phyloP scores from a whole-genome alignment of 2,329 filamentous ascomycete genomes.

The Simplicillium aogashimaense region DNA sequence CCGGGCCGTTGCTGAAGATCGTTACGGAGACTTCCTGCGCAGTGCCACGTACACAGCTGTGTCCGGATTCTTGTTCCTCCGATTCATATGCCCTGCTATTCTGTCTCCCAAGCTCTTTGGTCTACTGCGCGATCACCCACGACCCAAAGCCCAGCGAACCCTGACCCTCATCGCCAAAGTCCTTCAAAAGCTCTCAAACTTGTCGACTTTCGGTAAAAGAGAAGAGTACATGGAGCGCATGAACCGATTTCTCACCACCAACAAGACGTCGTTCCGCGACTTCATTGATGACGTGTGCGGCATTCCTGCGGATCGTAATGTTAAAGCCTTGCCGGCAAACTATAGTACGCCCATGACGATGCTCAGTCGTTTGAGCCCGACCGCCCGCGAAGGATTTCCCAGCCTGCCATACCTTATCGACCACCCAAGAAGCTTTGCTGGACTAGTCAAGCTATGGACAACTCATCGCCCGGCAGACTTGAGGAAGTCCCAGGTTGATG shows the following conservation, averaged over 20 bases:
- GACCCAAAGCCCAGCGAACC: conserved; percentile 72
- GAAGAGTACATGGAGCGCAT: conserved; percentile 99
- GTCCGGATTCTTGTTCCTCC: conserved; percentile 85
- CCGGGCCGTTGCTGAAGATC: conserved; percentile 82
- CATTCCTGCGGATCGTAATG: conserved; percentile 62
- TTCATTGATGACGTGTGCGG: conserved; percentile 83
- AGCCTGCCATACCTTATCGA: conserved; percentile 91
- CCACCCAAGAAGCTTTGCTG: conserved; percentile 73
- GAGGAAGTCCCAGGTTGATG: conserved; percentile 24
- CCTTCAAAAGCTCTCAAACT: conserved; percentile 80
- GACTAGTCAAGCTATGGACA: conserved; percentile 72
- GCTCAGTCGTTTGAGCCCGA: conserved; percentile 67
- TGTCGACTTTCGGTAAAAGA: conserved; percentile 86
- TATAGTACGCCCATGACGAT: conserved; percentile 94
- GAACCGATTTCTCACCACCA: conserved; percentile 73
- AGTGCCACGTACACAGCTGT: conserved; percentile 90
- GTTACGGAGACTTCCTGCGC: conserved; percentile 84
- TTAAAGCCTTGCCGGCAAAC: conserved; percentile 61
- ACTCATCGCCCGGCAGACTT: conserved; percentile 38
- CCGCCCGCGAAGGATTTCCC: conserved; percentile 83
- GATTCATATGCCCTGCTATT: conserved; percentile 94
- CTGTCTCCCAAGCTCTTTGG: conserved; percentile 92
- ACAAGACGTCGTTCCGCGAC: conserved; percentile 72
- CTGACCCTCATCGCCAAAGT: conserved; percentile 89
- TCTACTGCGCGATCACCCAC: conserved; percentile 72